Evolutionary conservation across 2,329 filamentous ascomycete species (phyloP).

Genomic region (Plectosphaerella cucumerina): DNA sequence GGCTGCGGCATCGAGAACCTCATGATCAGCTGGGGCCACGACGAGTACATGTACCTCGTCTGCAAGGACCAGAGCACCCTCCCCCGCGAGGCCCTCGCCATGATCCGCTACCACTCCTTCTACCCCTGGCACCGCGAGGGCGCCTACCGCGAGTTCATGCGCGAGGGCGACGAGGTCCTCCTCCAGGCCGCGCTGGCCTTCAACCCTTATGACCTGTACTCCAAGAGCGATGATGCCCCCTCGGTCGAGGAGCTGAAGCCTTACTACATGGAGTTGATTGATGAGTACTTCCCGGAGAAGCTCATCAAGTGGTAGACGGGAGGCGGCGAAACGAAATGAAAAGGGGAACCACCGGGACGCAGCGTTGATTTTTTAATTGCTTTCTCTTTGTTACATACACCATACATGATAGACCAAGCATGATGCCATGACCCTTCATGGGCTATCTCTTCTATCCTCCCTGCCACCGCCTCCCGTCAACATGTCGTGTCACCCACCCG

Average conservation of each 20-base stretch:
- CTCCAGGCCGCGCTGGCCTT: conserved; percentile 78
- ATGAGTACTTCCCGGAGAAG: conserved; percentile 36
- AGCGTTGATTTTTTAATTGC: neutral
- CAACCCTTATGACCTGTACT: conserved; percentile 89
- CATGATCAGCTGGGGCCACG: conserved; percentile 88
- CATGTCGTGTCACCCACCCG: too few species aligned
- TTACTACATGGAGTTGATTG: conserved; percentile 38
- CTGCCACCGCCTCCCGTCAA: too few species aligned
- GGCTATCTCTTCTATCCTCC: too few species aligned
- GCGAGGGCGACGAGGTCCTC: conserved; percentile 75
- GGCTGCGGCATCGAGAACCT: conserved; percentile 82
- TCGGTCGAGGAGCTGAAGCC: conserved; percentile 70
- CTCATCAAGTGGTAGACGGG: conserved; percentile 31
- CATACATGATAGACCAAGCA: too few species aligned
- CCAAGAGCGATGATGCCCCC: conserved; percentile 81
- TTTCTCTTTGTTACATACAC: too few species aligned
- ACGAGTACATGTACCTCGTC: conserved; percentile 84
- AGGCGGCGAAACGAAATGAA: neutral
- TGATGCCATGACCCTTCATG: too few species aligned
- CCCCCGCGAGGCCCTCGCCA: conserved; percentile 78
- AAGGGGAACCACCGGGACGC: too few species aligned
- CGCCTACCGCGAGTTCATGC: conserved; percentile 80
- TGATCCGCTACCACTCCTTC: conserved; percentile 92
- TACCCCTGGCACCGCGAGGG: conserved; percentile 86
- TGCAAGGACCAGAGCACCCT: conserved; percentile 77